phyloP scores from a whole-genome alignment of 2,329 filamentous ascomycete genomes.

The Trichoderma sp. region DNA sequence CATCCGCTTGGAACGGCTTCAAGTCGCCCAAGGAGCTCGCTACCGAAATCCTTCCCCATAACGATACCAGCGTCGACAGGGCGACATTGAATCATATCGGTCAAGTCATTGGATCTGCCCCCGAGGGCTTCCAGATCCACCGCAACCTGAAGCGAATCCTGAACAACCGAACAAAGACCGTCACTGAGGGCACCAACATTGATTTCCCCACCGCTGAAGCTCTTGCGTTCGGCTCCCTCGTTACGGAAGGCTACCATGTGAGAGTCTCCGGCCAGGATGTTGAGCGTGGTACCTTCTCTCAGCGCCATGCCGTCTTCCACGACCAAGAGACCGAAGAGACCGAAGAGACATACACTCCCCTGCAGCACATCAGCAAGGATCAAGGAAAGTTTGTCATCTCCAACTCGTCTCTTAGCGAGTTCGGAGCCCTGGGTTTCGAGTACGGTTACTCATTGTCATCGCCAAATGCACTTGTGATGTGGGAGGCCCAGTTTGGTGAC shows the following conservation, averaged over 20 bases:
- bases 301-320: conserved; percentile 95
- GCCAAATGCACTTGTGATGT: conserved; percentile 96
- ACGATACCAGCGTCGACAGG: conserved; percentile 76
- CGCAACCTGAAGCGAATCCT: conserved; percentile 98
- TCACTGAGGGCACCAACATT: conserved; percentile 88
- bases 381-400: conserved; percentile 96
- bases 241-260: conserved; percentile 92
- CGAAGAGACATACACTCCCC: conserved; percentile 88
- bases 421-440: conserved; percentile 85
- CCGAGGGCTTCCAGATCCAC: conserved; percentile 86
- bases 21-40: conserved; percentile 98
- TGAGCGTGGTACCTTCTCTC: conserved; percentile 98
- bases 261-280: conserved; percentile 98
- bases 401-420: conserved; percentile 82
- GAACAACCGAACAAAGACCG: conserved; percentile 83
- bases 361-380: conserved; percentile 85
- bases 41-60: conserved; percentile 89
- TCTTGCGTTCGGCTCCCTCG: conserved; percentile 88
- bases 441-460: conserved; percentile 98
- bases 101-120: conserved; percentile 72
- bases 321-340: conserved; percentile 95
- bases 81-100: conserved; percentile 80
- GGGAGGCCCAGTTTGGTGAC: conserved; percentile 99
- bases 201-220: conserved; percentile 98
- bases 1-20: conserved; percentile 98